Evolutionary conservation across 1,284 basidiomycete species (phyloP), one percentile per base, ranked within the genome.

Genomic region (Rhodotorula sp.): DNA sequence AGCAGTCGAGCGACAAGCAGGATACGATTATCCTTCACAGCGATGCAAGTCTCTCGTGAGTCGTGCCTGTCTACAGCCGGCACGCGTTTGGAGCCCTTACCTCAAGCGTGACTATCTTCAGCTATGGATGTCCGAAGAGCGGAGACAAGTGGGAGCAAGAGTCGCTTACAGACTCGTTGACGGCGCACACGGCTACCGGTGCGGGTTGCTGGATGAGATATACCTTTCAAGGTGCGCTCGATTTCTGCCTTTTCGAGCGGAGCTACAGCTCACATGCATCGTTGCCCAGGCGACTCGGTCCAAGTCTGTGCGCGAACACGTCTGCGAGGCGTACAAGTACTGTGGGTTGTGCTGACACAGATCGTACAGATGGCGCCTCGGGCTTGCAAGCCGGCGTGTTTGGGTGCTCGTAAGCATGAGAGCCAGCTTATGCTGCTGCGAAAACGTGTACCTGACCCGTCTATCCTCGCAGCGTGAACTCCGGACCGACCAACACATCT

Each of bases 391-490:
- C 64, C 0, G 68, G 68, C 0, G 58, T 70, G 2, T 70, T 70
- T 26, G 68, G 68, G 10, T 70, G 68, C 29, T 70, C 65, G 67
- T 64, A 57, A 47, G 67, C 39, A 31, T 31, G 26, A 31, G 10
- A 10, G 1, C 14, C n/a, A 14, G 2, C 5, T 56, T 3, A 29
- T 8, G 26, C 26, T 29, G 1, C 2, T 21, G 29, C 39, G 10
- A 12, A 43, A 43, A 43, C 21, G 46, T 29, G 56, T 4, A 15
- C 1, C 56, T 31, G 16, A 26, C n/a, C 15, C 54, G 54, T 10
- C 34, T 34, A 18, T 43, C 8, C 21, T 54, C n/a, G 31, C 58
- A 63, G 60, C 2, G 66, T 71, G 12, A 62, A 58, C 47, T 31
- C 58, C 2, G 20, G 48, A 5, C 15, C 15, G 10, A 39, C 56